Evolutionary conservation across 805 yeast genomes (phyloP), one percentile per base, ranked within the genome.

Genomic region (Candida alai): DNA sequence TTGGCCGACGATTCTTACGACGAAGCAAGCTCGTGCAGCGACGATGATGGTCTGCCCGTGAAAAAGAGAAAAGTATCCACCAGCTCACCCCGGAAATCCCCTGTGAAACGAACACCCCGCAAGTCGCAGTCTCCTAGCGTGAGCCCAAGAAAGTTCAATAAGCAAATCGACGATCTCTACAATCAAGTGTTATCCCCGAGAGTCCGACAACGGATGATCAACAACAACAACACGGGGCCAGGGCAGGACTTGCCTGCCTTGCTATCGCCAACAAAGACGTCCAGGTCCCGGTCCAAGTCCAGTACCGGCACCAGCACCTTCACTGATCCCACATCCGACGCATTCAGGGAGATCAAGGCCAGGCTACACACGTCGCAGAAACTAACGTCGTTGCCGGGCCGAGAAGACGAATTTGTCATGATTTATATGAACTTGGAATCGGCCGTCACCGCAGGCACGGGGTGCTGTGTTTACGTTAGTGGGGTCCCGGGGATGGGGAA

Each of bases 401-500:
- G 98, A 35, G 97, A 87, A 43, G 73, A 74, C 14, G 95, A 93
- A 54, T 88, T 82, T 51, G 74, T 79, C 7, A 73, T 78, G 36
- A 63, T 93, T 4, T 85, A 79, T 54, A 52, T 74, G 28, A 76
- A 78, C 26, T 54, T 93, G 4, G 88, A 87, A 46, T 69, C 77
- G 28, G 84, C 95, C 0, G 74, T 90, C 21, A 69, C 69, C 30
- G 72, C 80, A 11, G 74, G 75, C 26, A 72, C 82, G 1, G 97
- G 97, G 0, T 74, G 89, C 6, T 86, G 96, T 44, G 59, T 93
- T 5, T 93, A 89, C 52, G 78, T 93, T 8, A 86, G 96, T 57
- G 99, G 99, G 3, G 87, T 96, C 0, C 98, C 99, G 0, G 99
- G 99, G 6, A 90, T 94, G 2, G 98, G 98, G 9, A 93, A 93